Percentiles rank a stretch among this genome's conserved stretches.
These are phyloP conservation scores for Geosmithia putterillii DNA, from an alignment of 2,329 filamentous ascomycete genomes.

Conservation along the genomic window DNA sequence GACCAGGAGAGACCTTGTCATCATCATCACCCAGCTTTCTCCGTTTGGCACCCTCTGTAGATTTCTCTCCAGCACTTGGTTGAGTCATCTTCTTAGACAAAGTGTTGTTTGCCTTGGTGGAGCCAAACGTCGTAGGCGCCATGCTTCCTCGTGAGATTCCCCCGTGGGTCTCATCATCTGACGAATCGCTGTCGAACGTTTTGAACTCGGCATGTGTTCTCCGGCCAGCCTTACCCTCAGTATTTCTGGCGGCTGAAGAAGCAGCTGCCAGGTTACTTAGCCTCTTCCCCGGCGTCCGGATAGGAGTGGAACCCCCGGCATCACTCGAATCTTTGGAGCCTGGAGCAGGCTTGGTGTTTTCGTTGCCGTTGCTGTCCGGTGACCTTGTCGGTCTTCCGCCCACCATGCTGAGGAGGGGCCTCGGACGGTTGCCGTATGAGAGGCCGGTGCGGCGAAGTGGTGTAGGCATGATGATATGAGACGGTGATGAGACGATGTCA, in stretches of 20 bases:
- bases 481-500: background rate
- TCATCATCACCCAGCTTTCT: slow-evolving; percentile 1
- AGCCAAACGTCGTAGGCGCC: background rate
- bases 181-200: background rate
- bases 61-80: background rate
- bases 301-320: background rate
- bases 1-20: background rate
- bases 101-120: background rate
- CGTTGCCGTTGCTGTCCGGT: background rate
- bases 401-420: background rate
- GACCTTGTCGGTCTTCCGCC: background rate
- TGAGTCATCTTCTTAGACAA: background rate
- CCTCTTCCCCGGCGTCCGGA: background rate
- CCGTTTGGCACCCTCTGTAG: background rate
- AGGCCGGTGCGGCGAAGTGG: background rate
- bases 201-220: background rate
- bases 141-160: background rate
- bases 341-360: background rate
- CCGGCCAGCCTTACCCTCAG: background rate
- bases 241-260: no score
- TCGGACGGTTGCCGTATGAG: background rate
- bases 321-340: background rate
- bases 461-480: background rate
- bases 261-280: no score
- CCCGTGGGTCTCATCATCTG: background rate